Conservation (phyloP, 176 grass and related monocot genomes). For the Eragrostis nindensis region DNA sequence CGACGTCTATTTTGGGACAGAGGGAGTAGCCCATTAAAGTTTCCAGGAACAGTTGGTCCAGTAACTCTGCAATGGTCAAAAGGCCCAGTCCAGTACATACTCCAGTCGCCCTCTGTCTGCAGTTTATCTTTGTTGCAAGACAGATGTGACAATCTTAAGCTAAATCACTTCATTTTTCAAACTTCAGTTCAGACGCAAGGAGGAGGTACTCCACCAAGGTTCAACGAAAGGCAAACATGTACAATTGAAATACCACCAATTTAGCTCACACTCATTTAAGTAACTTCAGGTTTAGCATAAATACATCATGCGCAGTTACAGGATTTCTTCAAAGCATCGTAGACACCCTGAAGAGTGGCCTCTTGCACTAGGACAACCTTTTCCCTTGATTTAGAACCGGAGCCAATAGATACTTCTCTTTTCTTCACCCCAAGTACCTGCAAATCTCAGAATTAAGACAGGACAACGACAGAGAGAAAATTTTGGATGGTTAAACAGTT, state of each 20-base stretch:
- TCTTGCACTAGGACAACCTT: slow-evolving; percentile 87
- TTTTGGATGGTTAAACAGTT: no score
- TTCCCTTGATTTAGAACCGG: slow-evolving; percentile 92
- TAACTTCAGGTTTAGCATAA: background rate
- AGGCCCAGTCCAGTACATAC: no score
- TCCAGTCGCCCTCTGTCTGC: no score
- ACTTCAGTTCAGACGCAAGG: background rate
- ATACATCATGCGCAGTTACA: slow-evolving; percentile 58
- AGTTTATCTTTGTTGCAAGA: background rate
- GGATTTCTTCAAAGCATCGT: slow-evolving; percentile 74
- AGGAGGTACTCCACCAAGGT: background rate
- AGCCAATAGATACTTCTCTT: slow-evolving; percentile 85
- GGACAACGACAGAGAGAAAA: no score
- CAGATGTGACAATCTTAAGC: background rate
- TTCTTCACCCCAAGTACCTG: slow-evolving; percentile 92
- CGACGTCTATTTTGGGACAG: no score
- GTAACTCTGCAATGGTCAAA: background rate
- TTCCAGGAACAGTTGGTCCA: background rate
- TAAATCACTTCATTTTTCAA: background rate
- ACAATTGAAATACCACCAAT: no score
- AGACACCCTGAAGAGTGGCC: slow-evolving; percentile 60
- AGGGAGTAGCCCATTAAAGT: no score
- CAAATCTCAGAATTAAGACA: background rate
- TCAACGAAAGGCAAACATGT: background rate
- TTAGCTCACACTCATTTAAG: background rate